A percentile compares a stretch with the other conserved stretches of the same genome.
Conservation (phyloP, 2,329 filamentous ascomycete genomes). For the Aphanocladium album region DNA sequence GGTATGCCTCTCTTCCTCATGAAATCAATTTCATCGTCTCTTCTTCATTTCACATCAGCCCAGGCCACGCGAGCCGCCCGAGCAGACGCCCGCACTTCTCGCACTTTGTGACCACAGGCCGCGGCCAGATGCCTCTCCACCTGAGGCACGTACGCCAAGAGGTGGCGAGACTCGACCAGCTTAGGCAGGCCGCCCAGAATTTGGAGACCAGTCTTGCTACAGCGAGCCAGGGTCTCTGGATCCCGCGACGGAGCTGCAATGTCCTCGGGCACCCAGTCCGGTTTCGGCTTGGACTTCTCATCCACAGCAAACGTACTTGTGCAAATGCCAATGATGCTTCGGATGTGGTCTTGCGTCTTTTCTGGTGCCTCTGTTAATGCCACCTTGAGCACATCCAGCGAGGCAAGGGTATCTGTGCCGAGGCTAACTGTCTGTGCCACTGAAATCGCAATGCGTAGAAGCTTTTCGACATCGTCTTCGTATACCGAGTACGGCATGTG, state of each 20-base stretch:
- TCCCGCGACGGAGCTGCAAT: slow-evolving; percentile 17
- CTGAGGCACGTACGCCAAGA: slow-evolving; percentile 39
- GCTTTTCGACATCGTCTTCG: slow-evolving; percentile 42
- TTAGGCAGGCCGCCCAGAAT: slow-evolving; percentile 44
- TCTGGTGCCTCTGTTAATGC: slow-evolving; percentile 43
- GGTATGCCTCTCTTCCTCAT: neutral
- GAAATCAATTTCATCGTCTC: neutral
- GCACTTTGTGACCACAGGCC: slow-evolving; percentile 49
- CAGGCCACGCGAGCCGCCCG: slow-evolving; percentile 45
- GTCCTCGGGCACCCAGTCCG: slow-evolving; percentile 27
- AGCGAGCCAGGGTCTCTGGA: slow-evolving; percentile 26
- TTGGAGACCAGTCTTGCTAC: slow-evolving; percentile 42
- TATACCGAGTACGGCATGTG: slow-evolving; percentile 48
- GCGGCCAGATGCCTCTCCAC: slow-evolving; percentile 43
- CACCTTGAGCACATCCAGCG: slow-evolving; percentile 43
- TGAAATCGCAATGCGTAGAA: slow-evolving; percentile 46
- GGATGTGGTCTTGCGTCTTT: slow-evolving; percentile 43
- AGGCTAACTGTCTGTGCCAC: slow-evolving; percentile 37
- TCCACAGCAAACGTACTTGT: slow-evolving; percentile 32
- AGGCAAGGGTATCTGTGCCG: slow-evolving; percentile 41
- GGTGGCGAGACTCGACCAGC: slow-evolving; percentile 42
- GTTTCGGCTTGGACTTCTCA: slow-evolving; percentile 22
- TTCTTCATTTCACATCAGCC: slow-evolving; percentile 32
- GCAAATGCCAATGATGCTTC: slow-evolving; percentile 43
- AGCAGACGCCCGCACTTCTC: slow-evolving; percentile 48